Evolutionary conservation across 192 early-diverging fungal species (phyloP), one percentile per base, ranked within the genome.

Genomic region (Gamsiella multidivaricata): DNA sequence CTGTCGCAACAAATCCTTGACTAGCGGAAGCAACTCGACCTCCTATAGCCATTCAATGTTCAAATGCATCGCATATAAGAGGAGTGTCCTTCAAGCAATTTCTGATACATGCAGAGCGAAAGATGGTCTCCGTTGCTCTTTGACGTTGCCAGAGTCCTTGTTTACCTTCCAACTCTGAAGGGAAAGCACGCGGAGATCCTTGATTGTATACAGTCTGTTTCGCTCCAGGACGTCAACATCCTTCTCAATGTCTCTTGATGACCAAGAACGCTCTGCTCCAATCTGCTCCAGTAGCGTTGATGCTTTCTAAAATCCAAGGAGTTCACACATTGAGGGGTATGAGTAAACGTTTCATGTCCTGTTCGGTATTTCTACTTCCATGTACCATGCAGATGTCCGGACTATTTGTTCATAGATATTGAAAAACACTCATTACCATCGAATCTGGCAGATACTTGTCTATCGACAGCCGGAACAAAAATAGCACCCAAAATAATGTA

Each of bases 111-210:
- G 37, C 37, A 39, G 37, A 5, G 5, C 37, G 5, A 5, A 39
- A 39, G n/a, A 39, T 39, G 5, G 12, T 39, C 37, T 12, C 7
- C 37, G 12, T 39, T 12, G 37, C 12, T 39, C 37, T 39, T 39
- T 39, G 37, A 41, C 39, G 39, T 41, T 14, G n/a, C n/a, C 45
- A 12, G 10, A 14, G 18, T 28, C 10, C 1, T 22, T 4, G 23
- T 28, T 65, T 83, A 87, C 86, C 67, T 82, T 81, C 86, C 86
- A 87, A 36, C 86, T 87, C 37, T 85, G 68, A 4, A 57, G 42
- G 15, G 86, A 87, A 26, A 87, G 68, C 9, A 81, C 64, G 6
- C 83, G 81, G 17, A 87, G 64, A 45, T 87, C 86, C 23, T 55
- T 79, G 22, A 87, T 70, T 25, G 80, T 78, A 29, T 80, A 82